Conservation (phyloP, 805 yeast genomes). For the Debaryomyces tyrocola region DNA sequence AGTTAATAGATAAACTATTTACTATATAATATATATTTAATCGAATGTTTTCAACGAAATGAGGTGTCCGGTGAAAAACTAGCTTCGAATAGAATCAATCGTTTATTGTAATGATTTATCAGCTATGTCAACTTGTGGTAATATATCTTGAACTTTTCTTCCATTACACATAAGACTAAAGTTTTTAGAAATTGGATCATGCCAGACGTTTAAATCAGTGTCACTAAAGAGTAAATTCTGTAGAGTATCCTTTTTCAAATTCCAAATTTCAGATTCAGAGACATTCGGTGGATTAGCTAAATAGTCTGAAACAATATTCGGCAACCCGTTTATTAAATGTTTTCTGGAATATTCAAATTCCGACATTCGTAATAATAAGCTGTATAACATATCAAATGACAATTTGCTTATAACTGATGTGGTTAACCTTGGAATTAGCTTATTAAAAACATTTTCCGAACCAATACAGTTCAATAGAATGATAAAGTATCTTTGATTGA, state of each 20-base stretch:
- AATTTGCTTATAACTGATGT: slow-evolving; percentile 11
- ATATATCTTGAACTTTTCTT: slow-evolving; percentile 13
- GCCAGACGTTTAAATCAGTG: slow-evolving; percentile 21
- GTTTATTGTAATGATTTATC: slow-evolving; percentile 17
- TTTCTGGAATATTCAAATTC: slow-evolving; percentile 15
- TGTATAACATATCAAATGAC: slow-evolving; percentile 21
- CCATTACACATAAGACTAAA: slow-evolving; percentile 27
- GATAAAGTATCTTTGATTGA: slow-evolving; percentile 21
- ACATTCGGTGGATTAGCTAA: slow-evolving; percentile 16
- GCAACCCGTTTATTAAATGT: slow-evolving; percentile 23
- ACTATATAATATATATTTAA: neutral
- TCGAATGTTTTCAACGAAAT: neutral
- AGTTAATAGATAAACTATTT: neutral
- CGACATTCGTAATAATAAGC: slow-evolving; percentile 20
- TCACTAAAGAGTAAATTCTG: slow-evolving; percentile 19
- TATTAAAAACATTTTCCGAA: slow-evolving; percentile 14
- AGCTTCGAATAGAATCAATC: neutral
- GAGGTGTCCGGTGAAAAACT: neutral
- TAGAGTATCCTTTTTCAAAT: slow-evolving; percentile 20
- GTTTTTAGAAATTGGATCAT: slow-evolving; percentile 14
- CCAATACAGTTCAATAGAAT: slow-evolving; percentile 25
- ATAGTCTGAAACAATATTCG: slow-evolving; percentile 21
- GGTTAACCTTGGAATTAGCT: slow-evolving; percentile 9
- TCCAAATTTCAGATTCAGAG: slow-evolving; percentile 23
- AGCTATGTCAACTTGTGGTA: slow-evolving; percentile 23